Conservation (phyloP, 192 early-diverging fungal species). For the Nowakowskiella sp. region DNA sequence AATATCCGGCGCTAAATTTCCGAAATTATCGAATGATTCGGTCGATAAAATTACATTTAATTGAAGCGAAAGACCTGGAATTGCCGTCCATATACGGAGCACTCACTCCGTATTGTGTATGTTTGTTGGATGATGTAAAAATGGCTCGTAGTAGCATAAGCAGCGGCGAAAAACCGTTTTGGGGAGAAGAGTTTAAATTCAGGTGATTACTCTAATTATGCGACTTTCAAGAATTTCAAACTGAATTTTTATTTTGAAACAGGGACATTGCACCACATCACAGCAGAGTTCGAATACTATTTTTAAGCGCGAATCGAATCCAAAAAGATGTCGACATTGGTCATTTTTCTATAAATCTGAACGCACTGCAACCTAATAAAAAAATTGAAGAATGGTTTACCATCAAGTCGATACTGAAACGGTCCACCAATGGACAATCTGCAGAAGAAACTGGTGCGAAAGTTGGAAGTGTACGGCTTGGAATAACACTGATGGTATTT, state of each 20-base stretch:
- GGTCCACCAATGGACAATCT: no score
- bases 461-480: no score
- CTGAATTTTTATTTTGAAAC: no score
- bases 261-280: slow-evolving; percentile 28
- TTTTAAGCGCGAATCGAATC: slow-evolving; percentile 27
- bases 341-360: slow-evolving; percentile 21
- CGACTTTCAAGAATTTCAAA: no score
- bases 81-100: background rate
- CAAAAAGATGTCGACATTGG: slow-evolving; percentile 10
- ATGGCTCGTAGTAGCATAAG: slow-evolving; percentile 30
- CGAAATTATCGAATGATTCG: slow-evolving; percentile 9
- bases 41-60: slow-evolving; percentile 19
- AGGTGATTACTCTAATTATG: no score
- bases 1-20: slow-evolving; percentile 8
- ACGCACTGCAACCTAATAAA: no score
- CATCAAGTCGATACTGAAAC: no score
- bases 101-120: slow-evolving; percentile 23
- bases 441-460: no score
- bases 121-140: slow-evolving; percentile 36
- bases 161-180: slow-evolving; percentile 31
- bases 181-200: slow-evolving; percentile 39
- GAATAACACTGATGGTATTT: no score
- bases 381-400: slow-evolving; percentile 14
- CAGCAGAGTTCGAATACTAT: slow-evolving; percentile 15
- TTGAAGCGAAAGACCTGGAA: slow-evolving; percentile 35